Percentiles rank a stretch among this genome's conserved stretches.
phyloP scores from a whole-genome alignment of 768 basidiomycete species.

The Melanogaster broomeanus region DNA sequence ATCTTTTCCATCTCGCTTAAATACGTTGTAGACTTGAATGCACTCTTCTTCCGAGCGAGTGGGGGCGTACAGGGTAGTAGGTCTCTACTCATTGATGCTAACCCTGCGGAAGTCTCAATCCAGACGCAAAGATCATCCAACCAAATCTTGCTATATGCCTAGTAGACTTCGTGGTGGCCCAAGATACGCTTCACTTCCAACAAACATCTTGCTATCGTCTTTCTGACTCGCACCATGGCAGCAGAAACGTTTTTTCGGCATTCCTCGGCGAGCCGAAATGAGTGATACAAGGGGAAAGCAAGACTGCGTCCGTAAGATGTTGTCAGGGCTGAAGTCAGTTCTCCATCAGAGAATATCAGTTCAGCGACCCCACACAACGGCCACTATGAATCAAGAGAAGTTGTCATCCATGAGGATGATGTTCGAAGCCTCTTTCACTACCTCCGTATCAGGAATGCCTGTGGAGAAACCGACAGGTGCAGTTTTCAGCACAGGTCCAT shows the following conservation, averaged over 20 bases:
- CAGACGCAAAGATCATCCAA: slow-evolving; percentile 84
- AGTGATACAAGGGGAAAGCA: slow-evolving; percentile 78
- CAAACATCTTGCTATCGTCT: slow-evolving; percentile 62
- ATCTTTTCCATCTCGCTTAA: too few species aligned
- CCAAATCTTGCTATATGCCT: slow-evolving; percentile 88
- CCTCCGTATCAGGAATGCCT: slow-evolving; percentile 72
- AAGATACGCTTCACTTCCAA: slow-evolving; percentile 73
- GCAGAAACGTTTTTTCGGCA: slow-evolving; percentile 66
- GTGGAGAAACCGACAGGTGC: slow-evolving; percentile 97
- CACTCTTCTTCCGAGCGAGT: too few species aligned
- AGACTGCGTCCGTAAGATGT: slow-evolving; percentile 75
- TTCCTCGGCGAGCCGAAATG: slow-evolving; percentile 69
- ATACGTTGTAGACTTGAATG: too few species aligned
- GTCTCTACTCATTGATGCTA: slow-evolving; percentile 17
- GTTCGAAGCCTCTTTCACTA: slow-evolving; percentile 64
- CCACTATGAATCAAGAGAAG: slow-evolving; percentile 93
- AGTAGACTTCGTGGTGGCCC: slow-evolving; percentile 84
- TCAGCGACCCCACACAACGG: slow-evolving; percentile 42
- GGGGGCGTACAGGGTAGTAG: neutral
- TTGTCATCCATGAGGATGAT: slow-evolving; percentile 99
- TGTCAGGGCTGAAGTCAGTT: slow-evolving; percentile 53
- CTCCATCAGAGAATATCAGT: slow-evolving; percentile 39
- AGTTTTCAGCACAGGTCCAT: slow-evolving; percentile 93
- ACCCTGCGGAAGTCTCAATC: slow-evolving; percentile 74
- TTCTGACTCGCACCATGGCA: slow-evolving; percentile 60